Conservation (phyloP, 139 green algal genomes). For the Microglena sp. region DNA sequence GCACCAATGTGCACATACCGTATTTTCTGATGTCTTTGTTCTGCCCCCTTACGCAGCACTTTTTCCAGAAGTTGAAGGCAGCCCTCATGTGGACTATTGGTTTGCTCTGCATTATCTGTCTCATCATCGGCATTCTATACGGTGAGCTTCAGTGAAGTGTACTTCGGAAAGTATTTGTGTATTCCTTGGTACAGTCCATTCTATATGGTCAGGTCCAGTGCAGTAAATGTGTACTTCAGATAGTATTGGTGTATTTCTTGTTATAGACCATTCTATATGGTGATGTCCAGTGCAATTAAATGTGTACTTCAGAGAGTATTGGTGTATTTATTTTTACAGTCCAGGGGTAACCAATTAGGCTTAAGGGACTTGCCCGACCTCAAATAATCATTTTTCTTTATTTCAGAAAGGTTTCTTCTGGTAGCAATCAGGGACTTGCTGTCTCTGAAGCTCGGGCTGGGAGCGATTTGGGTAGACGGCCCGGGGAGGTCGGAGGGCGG, state of each 20-base stretch:
- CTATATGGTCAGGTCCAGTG: neutral
- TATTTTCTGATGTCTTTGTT: neutral
- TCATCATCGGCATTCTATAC: slow-evolving; percentile 68
- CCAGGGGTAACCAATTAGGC: no score
- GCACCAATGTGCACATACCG: neutral
- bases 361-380: no score
- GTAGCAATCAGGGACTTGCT: no score
- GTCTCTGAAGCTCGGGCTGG: no score
- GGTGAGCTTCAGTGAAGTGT: slow-evolving; percentile 22
- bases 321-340: no score
- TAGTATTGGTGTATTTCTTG: neutral
- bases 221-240: neutral
- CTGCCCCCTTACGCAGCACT: slow-evolving; percentile 33
- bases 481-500: no score
- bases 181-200: neutral
- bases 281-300: no score
- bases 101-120: slow-evolving; percentile 36
- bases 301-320: no score
- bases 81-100: slow-evolving; percentile 50
- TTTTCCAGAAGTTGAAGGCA: slow-evolving; percentile 43
- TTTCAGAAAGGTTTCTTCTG: no score
- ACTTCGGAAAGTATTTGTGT: neutral
- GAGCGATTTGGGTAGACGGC: no score
- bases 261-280: neutral
- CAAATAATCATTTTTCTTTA: no score